Evolutionary conservation across 192 early-diverging fungal genomes (phyloP), one percentile per base, ranked within the genome.

Genomic region (Phycomyces blakesleeanus): DNA sequence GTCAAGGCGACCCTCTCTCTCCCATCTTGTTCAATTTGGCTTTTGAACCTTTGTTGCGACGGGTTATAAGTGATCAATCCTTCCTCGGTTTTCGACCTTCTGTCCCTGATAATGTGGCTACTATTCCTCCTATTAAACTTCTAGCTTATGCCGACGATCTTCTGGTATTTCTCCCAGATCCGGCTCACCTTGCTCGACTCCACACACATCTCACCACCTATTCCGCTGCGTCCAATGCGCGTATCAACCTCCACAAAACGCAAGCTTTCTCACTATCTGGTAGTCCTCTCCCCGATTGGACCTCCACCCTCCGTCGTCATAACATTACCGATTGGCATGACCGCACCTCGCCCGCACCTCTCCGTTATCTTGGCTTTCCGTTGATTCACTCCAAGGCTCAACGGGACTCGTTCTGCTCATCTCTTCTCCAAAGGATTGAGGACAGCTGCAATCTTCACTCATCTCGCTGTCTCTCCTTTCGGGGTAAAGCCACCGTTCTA

Each of bases 1-100:
- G 74, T 5, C 69, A 76, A 53, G 66, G 74, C 3, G 68, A 76
- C 24, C 74, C 65, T 42, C 54, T 73, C 1, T 67, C 65, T 14
- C 71, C 71, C 10, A 1, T 73, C 1, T 53, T 74, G 1, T 66
- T 62, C 50, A 63, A 69, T 42, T 44, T 69, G 5, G 67, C 59
- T 12, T 39, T 74, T 24, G 73, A 74, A 14, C 67, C 67, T 0
- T 52, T 66, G 0, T 34, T 73, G 0, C 54, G 50, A 11, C 2
- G 24, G 1, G 27, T 71, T 0, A 10, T 37, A 1, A n/a, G 53
- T 20, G 29, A 63, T 18, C 34, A 14, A 3, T 1, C 27, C 3
- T 21, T 58, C 37, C 0, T 39, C 2, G 57, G 34, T 15, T 58
- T 58, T 16, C 3, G 3, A 3, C 27, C 27, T 55, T 3, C 25